Evolutionary conservation across 495 filamentous ascomycete species (phyloP), one percentile per base, ranked within the genome.

Genomic region (Talaromyces ruber): DNA sequence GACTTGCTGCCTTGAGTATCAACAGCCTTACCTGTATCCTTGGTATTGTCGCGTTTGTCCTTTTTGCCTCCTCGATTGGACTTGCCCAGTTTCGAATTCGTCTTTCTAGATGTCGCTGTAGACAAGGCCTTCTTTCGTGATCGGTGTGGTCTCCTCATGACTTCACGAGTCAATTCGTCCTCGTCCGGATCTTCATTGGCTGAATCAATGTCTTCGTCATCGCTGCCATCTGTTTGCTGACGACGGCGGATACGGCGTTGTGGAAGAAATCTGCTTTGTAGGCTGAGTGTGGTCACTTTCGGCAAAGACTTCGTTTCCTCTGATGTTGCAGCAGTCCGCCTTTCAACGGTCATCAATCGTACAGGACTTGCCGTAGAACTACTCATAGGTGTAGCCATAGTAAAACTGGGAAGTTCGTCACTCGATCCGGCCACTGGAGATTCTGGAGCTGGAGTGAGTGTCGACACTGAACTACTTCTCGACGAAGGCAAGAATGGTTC

Each of bases 241-340:
- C 65, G 66, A 55, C 63, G 72, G n/a, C 62, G 67, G 29, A 71
- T 70, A n/a, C 72, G 72, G 18, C 80, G 71, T 26, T 76, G 68
- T 37, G 80, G 78, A 22, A 82, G 76, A 25, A 83, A 68, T 57
- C 74, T 72, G 47, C 72, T 63, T 69, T 82, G 80, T 24, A 84
- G 68, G 53, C 70, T 64, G 14, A 76, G 76, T 0, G 82, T 84
- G 4, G 82, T 67, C 22, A 81, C 24, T 32, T 63, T 63, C 1
- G 53, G 39, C 4, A 51, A 29, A 16, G 30, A 4, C 18, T 43
- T 28, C 16, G 21, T 28, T 25, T 45, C 26, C 11, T 56, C 22
- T 22, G 21, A 25, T n/a, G 16, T 24, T 26, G 53, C 16, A 34
- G 52, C 24, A n/a, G 22, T 34, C 45, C 60, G 64, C 58, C 54